Conservation (phyloP, 2,329 filamentous ascomycete species). For the Colletotrichum siamense region DNA sequence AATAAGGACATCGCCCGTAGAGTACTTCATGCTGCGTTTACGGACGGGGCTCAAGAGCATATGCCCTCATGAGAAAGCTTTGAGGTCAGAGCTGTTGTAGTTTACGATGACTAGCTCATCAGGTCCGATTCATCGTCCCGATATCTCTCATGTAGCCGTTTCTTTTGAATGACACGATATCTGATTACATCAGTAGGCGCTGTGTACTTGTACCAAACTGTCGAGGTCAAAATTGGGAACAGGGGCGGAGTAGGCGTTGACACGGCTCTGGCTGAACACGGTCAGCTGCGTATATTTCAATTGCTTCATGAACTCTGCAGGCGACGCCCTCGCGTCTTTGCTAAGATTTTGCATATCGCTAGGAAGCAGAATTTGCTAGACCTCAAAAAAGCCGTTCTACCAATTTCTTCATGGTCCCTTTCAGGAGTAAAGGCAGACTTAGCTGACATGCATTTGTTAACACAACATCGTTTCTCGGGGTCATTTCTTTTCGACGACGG, state of each 20-base stretch:
- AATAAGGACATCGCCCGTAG: slow-evolving; percentile 56
- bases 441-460: background rate
- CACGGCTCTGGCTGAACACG: background rate
- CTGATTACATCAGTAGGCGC: background rate
- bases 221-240: background rate
- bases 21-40: slow-evolving; percentile 79
- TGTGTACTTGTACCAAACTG: background rate
- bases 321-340: background rate
- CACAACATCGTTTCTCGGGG: background rate
- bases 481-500: background rate
- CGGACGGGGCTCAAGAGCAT: slow-evolving; percentile 67
- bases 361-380: background rate
- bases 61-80: slow-evolving; percentile 25
- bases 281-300: background rate
- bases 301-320: background rate
- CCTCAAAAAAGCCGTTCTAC: background rate
- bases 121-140: background rate
- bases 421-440: background rate
- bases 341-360: background rate
- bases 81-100: background rate
- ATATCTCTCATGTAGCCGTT: background rate
- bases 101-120: background rate
- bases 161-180: background rate
- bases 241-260: background rate
- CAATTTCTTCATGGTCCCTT: background rate